These are phyloP conservation scores for Fusarium sp. DNA, from an alignment of 2,329 filamentous ascomycete species.

Conservation along the genomic window DNA sequence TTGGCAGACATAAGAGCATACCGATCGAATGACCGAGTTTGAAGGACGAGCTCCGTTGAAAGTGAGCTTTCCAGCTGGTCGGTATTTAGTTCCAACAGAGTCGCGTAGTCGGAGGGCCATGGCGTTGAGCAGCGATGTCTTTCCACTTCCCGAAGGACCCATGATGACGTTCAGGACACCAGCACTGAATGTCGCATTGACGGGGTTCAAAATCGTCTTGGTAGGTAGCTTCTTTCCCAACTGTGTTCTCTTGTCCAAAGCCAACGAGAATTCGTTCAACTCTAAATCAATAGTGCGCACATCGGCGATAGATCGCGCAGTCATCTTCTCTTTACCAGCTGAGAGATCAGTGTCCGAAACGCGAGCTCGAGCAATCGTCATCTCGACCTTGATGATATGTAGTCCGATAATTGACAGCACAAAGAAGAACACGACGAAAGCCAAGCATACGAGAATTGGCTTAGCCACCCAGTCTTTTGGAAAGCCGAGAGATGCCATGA, in stretches of 20 bases:
- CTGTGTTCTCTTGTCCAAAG: constrained; percentile 70
- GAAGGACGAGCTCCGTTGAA: constrained; percentile 79
- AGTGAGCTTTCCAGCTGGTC: constrained; percentile 69
- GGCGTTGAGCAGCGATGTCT: constrained; percentile 79
- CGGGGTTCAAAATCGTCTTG: constrained; percentile 73
- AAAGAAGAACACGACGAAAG: constrained; percentile 74
- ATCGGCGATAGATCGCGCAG: constrained; percentile 62
- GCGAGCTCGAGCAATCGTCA: constrained; percentile 75
- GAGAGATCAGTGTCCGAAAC: constrained; percentile 71
- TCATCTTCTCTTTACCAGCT: constrained; percentile 78
- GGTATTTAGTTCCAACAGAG: constrained; percentile 72
- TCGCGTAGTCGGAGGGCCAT: constrained; percentile 77
- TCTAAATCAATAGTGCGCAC: constrained; percentile 73
- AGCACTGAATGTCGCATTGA: constrained; percentile 75
- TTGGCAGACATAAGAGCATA: constrained; percentile 82
- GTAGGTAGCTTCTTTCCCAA: constrained; percentile 64
- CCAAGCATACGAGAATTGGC: constrained; percentile 72
- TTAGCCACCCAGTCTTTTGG: constrained; percentile 74
- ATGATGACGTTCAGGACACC: constrained; percentile 81
- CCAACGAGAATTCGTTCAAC: constrained; percentile 72
- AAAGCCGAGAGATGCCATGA: constrained; percentile 77
- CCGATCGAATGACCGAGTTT: constrained; percentile 74
- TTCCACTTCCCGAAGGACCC: constrained; percentile 82
- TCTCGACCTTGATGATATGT: constrained; percentile 73
- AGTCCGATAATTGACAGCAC: constrained; percentile 70